Conservation (phyloP, 192 early-diverging fungal species). For the Coemansia sp. region DNA sequence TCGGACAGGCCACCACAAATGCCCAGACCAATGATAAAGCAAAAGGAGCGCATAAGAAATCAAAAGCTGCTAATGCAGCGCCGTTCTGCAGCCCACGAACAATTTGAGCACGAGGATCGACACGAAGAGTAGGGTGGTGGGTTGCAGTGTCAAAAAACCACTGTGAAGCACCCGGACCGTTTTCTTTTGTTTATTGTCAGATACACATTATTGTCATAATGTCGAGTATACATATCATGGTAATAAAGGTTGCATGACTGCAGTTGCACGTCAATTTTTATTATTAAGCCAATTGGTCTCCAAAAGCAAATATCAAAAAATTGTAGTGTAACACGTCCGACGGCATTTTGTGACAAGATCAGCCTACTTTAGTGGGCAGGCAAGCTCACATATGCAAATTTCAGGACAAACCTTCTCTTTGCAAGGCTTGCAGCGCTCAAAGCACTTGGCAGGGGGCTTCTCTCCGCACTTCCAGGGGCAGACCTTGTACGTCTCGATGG, state of each 20-base stretch:
- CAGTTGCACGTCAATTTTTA: not conserved
- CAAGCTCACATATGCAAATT: conserved; percentile 43
- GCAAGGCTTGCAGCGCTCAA: conserved; percentile 48
- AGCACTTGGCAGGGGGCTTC: conserved; percentile 23
- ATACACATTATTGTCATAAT: not conserved
- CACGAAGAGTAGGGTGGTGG: not conserved
- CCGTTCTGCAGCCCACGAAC: not conserved
- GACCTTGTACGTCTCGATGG: not conserved
- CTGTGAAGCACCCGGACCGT: not conserved
- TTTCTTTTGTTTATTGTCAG: not conserved
- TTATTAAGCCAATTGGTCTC: not conserved
- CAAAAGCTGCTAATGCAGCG: not conserved
- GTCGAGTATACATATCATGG: no score
- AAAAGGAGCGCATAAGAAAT: conserved; percentile 2
- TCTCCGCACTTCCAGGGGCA: conserved; percentile 48
- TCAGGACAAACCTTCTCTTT: conserved; percentile 33
- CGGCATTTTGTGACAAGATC: no score
- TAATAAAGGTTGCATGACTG: not conserved
- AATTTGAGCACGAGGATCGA: not conserved
- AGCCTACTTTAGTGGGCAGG: conserved; percentile 22
- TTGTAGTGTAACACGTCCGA: not conserved
- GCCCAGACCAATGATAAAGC: conserved; percentile 2
- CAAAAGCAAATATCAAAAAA: conserved; percentile 1
- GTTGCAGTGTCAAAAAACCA: not conserved
- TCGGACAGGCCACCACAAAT: conserved; percentile 1